Conservation (phyloP, 1,284 basidiomycete species). For the Ustilago lituana region DNA sequence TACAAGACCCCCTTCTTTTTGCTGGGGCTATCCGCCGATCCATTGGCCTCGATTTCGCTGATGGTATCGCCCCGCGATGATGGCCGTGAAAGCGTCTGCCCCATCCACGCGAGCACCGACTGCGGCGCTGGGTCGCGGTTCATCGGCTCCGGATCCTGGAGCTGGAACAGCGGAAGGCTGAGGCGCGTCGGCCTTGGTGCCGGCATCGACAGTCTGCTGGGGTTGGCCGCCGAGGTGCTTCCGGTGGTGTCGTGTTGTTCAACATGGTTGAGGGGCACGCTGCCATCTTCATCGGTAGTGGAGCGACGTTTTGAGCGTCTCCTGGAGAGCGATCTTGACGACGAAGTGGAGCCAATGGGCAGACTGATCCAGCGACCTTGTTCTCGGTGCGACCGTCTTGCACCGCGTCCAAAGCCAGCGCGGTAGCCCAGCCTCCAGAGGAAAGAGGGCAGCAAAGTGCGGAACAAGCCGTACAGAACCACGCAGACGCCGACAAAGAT, state of each 20-base stretch:
- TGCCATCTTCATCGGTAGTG: conserved; percentile 30
- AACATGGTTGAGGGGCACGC: conserved; percentile 20
- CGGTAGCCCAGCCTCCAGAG: conserved; percentile 18
- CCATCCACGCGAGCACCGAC: conserved; percentile 50
- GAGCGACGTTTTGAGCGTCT: conserved; percentile 26
- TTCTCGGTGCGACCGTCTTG: conserved; percentile 2
- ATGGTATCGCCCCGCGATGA: conserved; percentile 37
- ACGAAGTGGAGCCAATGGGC: conserved; percentile 26
- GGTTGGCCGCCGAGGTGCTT: conserved; percentile 31
- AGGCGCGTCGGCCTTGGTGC: conserved; percentile 37
- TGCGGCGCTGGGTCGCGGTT: conserved; percentile 26
- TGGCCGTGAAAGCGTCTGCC: conserved; percentile 36
- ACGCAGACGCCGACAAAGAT: conserved; percentile 53
- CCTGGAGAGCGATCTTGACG: conserved; percentile 7
- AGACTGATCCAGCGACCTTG: conserved; percentile 45
- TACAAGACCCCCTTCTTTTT: conserved; percentile 51
- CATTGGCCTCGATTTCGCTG: conserved; percentile 29
- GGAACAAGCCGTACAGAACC: conserved; percentile 41
- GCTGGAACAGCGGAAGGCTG: conserved; percentile 47
- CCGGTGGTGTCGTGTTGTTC: conserved; percentile 9
- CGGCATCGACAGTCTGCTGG: conserved; percentile 29
- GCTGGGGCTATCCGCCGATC: conserved; percentile 11
- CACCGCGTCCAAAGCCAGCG: conserved; percentile 18
- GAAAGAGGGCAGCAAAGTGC: conserved; percentile 40
- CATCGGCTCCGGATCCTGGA: conserved; percentile 45